Evolutionary conservation across 2,329 filamentous ascomycete genomes (phyloP), one percentile per base, ranked within the genome.

Genomic region (Claviceps maximensis): DNA sequence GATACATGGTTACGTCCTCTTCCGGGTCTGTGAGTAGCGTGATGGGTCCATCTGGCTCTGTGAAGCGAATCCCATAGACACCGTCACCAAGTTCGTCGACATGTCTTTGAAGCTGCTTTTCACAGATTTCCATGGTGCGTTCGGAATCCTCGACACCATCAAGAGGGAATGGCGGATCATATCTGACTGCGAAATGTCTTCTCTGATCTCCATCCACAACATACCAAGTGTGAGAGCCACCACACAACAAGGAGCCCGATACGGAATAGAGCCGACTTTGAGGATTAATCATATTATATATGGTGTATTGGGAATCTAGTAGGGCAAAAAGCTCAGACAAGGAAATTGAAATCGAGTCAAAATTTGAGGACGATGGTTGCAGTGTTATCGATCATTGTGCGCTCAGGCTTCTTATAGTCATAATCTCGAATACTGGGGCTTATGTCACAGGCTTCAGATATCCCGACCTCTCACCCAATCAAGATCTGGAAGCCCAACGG

Each of bases 1-100:
- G 54, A 50, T 62, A 65, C 8, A 4, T 47, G 8, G 58, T 64
- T 15, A 59, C 29, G 31, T 69, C 65, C 38, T 68, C 58, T 53
- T 64, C 48, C 23, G 55, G 53, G 41, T 64, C 54, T 3, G 56
- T 62, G 46, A 57, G 59, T 9, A 52, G 23, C 3, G 49, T 38
- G n/a, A 58, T 44, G 1, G 54, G 49, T 3, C 54, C 51, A 17
- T 60, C 60, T 2, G 53, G 49, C 9, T 55, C 51, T 41, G 60
- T 60, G 36, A 63, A 10, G 44, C 58, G 44, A 44, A 64, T 62
- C 17, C 52, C 51, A 40, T 59, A 62, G 17, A 59, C 53, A 27
- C 58, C 56, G 21, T 54, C 42, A 12, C 49, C 44, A 25, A 63
- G 55, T 17, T 49, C n/a, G 47, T 59, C 52, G 38, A 58, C 54